Conservation (phyloP, 2,329 filamentous ascomycete genomes). For the Rhinocladiella similis region DNA sequence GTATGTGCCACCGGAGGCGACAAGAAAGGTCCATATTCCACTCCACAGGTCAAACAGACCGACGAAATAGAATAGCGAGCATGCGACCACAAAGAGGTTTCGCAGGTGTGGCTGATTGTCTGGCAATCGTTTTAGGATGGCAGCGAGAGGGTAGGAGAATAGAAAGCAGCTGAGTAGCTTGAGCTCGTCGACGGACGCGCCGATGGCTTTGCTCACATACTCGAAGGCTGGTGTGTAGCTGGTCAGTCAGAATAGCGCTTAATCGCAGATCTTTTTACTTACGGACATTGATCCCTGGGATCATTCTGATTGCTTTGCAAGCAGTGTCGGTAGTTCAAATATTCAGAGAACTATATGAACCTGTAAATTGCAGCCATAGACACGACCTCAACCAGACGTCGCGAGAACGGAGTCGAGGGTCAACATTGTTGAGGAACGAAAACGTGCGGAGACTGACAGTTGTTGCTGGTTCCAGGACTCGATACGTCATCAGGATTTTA, state of each 20-base stretch:
- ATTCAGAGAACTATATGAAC: neutral
- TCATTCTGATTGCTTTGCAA: conserved; percentile 47
- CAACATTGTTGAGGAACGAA: neutral
- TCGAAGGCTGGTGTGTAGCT: conserved; percentile 56
- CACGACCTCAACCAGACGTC: neutral
- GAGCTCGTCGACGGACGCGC: conserved; percentile 68
- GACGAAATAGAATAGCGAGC: conserved; percentile 86
- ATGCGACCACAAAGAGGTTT: conserved; percentile 79
- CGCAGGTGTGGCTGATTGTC: conserved; percentile 81
- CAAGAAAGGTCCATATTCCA: conserved; percentile 74
- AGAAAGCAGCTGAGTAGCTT: conserved; percentile 92
- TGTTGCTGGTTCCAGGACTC: neutral
- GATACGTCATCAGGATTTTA: neutral
- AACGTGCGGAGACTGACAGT: conserved; percentile 1
- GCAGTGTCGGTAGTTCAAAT: neutral
- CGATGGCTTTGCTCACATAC: conserved; percentile 57
- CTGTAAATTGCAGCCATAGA: neutral
- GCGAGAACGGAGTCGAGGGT: neutral
- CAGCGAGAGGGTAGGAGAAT: conserved; percentile 88
- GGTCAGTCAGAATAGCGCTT: too few species aligned
- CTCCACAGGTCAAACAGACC: conserved; percentile 91
- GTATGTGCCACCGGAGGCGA: conserved; percentile 79
- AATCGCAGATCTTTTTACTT: conserved; percentile 35
- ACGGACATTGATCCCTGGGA: conserved; percentile 66
- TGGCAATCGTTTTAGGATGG: conserved; percentile 82